phyloP scores from a whole-genome alignment of 2,329 filamentous ascomycete species.

The Diaporthe humulicola region DNA sequence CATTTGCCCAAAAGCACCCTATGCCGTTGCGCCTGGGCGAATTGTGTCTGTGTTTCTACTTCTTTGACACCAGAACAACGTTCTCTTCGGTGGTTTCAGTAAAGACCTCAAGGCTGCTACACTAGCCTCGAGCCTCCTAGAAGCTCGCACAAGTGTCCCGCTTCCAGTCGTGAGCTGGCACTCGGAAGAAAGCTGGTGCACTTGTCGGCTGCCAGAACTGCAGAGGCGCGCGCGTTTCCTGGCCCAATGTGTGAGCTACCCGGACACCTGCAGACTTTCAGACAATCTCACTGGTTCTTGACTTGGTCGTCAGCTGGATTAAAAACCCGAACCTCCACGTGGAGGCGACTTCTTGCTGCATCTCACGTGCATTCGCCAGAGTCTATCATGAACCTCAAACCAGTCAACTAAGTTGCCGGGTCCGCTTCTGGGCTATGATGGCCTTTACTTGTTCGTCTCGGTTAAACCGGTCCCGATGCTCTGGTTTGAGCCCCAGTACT shows the following conservation, averaged over 20 bases:
- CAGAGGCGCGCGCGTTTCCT: background rate
- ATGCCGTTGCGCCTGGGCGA: background rate
- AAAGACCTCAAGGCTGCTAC: conserved; percentile 7
- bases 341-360: background rate
- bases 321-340: background rate
- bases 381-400: background rate
- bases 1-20: background rate
- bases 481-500: conserved; percentile 1
- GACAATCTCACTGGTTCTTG: background rate
- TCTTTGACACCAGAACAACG: background rate
- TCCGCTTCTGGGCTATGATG: background rate
- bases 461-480: conserved; percentile 13
- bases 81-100: conserved; percentile 9
- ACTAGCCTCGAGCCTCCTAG: background rate
- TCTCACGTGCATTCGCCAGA: conserved; percentile 4
- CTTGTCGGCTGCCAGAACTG: background rate
- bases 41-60: background rate
- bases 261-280: background rate
- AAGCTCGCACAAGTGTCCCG: background rate
- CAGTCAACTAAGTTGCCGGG: background rate
- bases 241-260: background rate
- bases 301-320: background rate
- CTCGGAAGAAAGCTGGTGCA: background rate
- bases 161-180: background rate
- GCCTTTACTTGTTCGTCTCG: background rate